Evolutionary conservation across 2,329 filamentous ascomycete species (phyloP).

Genomic region (Claviceps pusilla): DNA sequence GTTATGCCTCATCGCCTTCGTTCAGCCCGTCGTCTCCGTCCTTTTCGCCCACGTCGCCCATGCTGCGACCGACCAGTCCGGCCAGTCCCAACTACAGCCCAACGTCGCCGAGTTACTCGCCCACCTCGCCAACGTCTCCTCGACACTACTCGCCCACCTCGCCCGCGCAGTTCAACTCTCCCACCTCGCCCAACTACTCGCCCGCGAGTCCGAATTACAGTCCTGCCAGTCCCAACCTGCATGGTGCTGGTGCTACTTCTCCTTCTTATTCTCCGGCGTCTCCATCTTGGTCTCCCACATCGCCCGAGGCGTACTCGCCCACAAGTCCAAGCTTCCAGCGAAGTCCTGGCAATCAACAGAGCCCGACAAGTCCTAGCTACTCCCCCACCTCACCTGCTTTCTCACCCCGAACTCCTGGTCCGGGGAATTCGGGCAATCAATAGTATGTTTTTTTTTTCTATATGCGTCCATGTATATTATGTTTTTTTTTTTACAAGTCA

Average conservation of each 20-base stretch:
- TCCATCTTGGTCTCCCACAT: slow-evolving; percentile 66
- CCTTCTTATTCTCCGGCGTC: slow-evolving; percentile 56
- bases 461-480: not conserved
- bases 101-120: slow-evolving; percentile 50
- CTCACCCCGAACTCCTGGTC: slow-evolving; percentile 31
- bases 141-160: slow-evolving; percentile 55
- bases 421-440: slow-evolving; percentile 27
- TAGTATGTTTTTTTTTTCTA: slow-evolving; percentile 17
- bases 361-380: slow-evolving; percentile 55
- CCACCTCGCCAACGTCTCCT: slow-evolving; percentile 42
- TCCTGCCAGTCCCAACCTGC: slow-evolving; percentile 47
- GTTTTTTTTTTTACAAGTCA: not conserved
- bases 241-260: slow-evolving; percentile 31
- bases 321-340: slow-evolving; percentile 47
- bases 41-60: slow-evolving; percentile 48
- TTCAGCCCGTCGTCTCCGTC: slow-evolving; percentile 50
- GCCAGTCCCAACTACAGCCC: slow-evolving; percentile 49
- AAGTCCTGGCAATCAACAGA: slow-evolving; percentile 38
- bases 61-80: slow-evolving; percentile 38
- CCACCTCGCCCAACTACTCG: slow-evolving; percentile 59
- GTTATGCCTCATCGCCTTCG: slow-evolving; percentile 43
- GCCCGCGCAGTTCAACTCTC: slow-evolving; percentile 57
- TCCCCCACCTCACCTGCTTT: slow-evolving; percentile 45
- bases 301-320: slow-evolving; percentile 47
- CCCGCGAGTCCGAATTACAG: slow-evolving; percentile 58